phyloP scores from a whole-genome alignment of 1,284 basidiomycete genomes.

The Porogramme epimiltina region DNA sequence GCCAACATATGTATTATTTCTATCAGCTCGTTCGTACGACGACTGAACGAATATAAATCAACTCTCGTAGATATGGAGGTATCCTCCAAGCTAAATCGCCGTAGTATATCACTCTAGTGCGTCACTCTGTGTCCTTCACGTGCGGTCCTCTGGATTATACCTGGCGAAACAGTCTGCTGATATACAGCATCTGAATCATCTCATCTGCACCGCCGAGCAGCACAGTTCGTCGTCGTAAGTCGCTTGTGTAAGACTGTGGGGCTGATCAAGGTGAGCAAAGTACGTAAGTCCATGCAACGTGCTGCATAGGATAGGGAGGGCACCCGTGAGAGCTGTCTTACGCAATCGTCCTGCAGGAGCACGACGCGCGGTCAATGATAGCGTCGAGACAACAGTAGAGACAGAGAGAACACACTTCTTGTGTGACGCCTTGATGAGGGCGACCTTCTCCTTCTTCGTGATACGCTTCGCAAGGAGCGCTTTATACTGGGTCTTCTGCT shows the following conservation, averaged over 20 bases:
- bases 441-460: slow-evolving; percentile 87
- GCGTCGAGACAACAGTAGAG: not conserved
- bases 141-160: no score
- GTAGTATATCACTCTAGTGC: no score
- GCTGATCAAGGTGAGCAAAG: slow-evolving; percentile 19
- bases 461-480: slow-evolving; percentile 87
- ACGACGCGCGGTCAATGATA: not conserved
- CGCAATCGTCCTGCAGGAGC: slow-evolving; percentile 12
- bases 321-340: slow-evolving; percentile 16
- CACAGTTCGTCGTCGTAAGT: no score
- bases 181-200: no score
- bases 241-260: slow-evolving; percentile 22
- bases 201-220: no score
- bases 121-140: no score
- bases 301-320: slow-evolving; percentile 20
- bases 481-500: slow-evolving; percentile 93
- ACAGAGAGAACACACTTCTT: slow-evolving; percentile 45
- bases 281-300: slow-evolving; percentile 23
- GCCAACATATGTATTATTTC: no score
- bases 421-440: slow-evolving; percentile 78
- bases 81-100: no score
- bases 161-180: no score
- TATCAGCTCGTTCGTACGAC: no score
- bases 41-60: no score
- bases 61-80: no score